Evolutionary conservation across 768 basidiomycete genomes (phyloP), one percentile per base, ranked within the genome.

Genomic region (Rhodosporidiobolus sp.): DNA sequence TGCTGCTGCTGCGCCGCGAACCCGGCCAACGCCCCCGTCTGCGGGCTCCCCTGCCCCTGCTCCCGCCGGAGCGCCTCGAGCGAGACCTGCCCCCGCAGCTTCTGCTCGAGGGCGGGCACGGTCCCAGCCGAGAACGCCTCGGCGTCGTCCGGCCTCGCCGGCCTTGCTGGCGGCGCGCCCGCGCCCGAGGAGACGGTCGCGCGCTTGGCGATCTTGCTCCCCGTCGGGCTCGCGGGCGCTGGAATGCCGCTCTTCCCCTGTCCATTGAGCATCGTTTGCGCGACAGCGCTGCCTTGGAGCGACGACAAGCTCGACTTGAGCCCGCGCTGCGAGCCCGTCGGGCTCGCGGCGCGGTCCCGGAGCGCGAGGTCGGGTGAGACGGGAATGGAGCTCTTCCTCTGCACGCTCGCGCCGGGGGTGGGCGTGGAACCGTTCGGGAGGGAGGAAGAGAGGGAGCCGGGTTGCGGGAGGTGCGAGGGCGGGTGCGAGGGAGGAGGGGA

Each of bases 181-280:
- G 26, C 65, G 78, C 77, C 35, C 17, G 45, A 26, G 59, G 30
- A 10, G 28, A 80, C 34, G 81, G 78, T 63, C 53, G 82, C 79
- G 55, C 82, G 59, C 72, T 81, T 81, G 19, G 79, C 72, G 53
- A 73, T 72, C 52, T 68, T 67, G 45, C 67, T 65, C 14, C 54
- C 69, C 32, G 50, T 35, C 34, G 50, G 35, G 1, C 38, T 38
- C 12, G 45, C 43, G 54, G 35, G 56, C 68, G 38, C 30, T 48
- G 28, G 63, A 35, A 45, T 59, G 48, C 35, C 50, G 38, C 38
- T 43, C 24, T 34, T n/a, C 20, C 30, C 11, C 49, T 26, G 46
- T n/a, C 59, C 48, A 60, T 19, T 55, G 48, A 58, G 56, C 35
- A 53, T 63, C 56, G 30, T 52, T 34, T 50, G 34, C 8, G 48